Base-by-base conservation (phyloP, 371 early-diverging fungal species). In the Mucor racemosus region DNA sequence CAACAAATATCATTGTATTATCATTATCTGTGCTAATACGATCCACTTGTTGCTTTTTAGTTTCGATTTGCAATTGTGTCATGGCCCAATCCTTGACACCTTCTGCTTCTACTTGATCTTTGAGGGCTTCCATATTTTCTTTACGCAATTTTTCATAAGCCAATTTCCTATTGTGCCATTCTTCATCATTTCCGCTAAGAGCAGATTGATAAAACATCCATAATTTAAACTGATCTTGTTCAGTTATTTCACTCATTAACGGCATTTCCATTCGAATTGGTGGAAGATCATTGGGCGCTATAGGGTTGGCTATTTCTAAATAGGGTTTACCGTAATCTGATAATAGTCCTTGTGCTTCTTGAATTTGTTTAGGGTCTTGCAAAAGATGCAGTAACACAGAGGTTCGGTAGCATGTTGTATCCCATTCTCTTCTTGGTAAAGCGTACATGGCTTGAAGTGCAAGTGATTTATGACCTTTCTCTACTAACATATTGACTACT, bases 401-500 rank as follows among this genome's bases (percentile, higher is more conserved):
- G 10, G 75, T 44, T 26, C 71, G 72, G 60, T 81, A 81, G 11
- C 75, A 66, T 26, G 62, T 48, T 2, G 71, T 72, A 44, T 78
- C 74, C 81, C 81, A 81, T 14, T 63, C 61, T 58, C 58, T 31
- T 9, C 81, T 63, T 9, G 76, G 76, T 53, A 81, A 58, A 1
- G 77, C 56, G 38, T 81, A 81, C 50, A 81, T 69, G n/a, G 76
- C 77, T 59, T 76, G 75, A 15, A 78, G 60, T 35, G 81, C 77
- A 10, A 78, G 59, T 4, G 44, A 10, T 8, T 62, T 36, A 11
- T 73, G 61, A 7, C 68, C 36, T 26, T 48, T 48, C 41, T 78
- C 73, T 40, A 78, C 48, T 35, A 81, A 44, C 17, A 39, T 42
- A 7, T 63, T 67, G 11, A 71, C 71, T 5, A 81, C 67, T 4